These are phyloP conservation scores for Vicia faba DNA, from an alignment of 306 rosid species.

Conservation along the genomic window DNA sequence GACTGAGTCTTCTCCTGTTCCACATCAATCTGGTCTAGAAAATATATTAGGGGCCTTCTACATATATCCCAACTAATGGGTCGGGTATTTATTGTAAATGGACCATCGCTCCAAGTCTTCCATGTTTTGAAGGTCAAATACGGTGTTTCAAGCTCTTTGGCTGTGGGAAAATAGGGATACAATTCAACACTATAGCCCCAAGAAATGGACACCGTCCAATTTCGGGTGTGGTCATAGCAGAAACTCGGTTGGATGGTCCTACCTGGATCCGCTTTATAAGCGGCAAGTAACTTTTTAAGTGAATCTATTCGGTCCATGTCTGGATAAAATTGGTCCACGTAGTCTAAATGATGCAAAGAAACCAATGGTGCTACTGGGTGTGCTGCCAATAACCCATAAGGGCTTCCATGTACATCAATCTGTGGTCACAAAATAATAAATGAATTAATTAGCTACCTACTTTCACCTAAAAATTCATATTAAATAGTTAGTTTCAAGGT, in stretches of 20 bases:
- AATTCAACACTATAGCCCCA: slow-evolving; percentile 76
- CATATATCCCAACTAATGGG: slow-evolving; percentile 42
- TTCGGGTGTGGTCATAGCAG: slow-evolving; percentile 58
- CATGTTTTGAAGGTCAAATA: slow-evolving; percentile 57
- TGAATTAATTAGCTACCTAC: not conserved
- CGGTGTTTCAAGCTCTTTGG: slow-evolving; percentile 52
- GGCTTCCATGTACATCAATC: slow-evolving; percentile 65
- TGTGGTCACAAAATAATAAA: slow-evolving; percentile 14
- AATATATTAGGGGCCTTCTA: slow-evolving; percentile 38
- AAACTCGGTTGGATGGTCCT: slow-evolving; percentile 55
- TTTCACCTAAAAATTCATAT: too few species aligned
- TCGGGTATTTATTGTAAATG: slow-evolving; percentile 62
- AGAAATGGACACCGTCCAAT: slow-evolving; percentile 71
- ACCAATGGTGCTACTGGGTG: slow-evolving; percentile 77
- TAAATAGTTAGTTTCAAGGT: too few species aligned
- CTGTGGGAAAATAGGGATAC: slow-evolving; percentile 49
- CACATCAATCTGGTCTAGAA: slow-evolving; percentile 41
- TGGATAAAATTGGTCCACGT: slow-evolving; percentile 59
- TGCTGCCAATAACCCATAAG: slow-evolving; percentile 67
- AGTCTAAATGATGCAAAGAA: slow-evolving; percentile 76
- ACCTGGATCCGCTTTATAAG: slow-evolving; percentile 57
- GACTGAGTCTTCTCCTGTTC: slow-evolving; percentile 21
- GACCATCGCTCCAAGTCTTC: slow-evolving; percentile 43
- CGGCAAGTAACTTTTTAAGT: slow-evolving; percentile 13
- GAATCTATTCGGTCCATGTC: slow-evolving; percentile 40